Percentiles rank a stretch among this genome's conserved stretches.
These are phyloP conservation scores for Medicago lupulina DNA, from an alignment of 306 rosid species.

Conservation along the genomic window DNA sequence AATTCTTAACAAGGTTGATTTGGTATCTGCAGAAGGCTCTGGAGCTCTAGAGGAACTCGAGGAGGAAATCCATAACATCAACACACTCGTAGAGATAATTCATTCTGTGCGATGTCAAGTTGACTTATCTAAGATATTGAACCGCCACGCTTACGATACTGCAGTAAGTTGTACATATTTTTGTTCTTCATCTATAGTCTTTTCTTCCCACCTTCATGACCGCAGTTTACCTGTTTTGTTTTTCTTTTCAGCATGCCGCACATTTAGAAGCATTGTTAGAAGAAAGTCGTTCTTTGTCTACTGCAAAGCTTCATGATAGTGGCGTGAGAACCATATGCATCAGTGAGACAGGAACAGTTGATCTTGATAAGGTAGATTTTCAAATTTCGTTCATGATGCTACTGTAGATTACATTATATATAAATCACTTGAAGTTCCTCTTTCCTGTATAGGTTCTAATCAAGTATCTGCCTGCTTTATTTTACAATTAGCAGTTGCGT, in stretches of 20 bases:
- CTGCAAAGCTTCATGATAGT: constrained; percentile 72
- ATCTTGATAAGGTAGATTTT: constrained; percentile 79
- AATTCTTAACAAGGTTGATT: constrained; percentile 97
- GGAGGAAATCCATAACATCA: constrained; percentile 80
- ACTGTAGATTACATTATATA: constrained; percentile 4
- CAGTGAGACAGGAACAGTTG: constrained; percentile 54
- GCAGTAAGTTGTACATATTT: constrained; percentile 52
- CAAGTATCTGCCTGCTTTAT: constrained; percentile 21
- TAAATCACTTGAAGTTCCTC: constrained; percentile 21
- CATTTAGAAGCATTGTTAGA: constrained; percentile 76
- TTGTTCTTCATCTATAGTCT: constrained; percentile 14
- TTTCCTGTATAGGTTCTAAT: constrained; percentile 7
- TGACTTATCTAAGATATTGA: constrained; percentile 75
- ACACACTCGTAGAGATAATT: constrained; percentile 78
- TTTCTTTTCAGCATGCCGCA: constrained; percentile 62
- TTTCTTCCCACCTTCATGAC: constrained; percentile 22
- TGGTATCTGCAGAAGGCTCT: constrained; percentile 79
- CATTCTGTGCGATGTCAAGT: constrained; percentile 82
- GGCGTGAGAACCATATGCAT: constrained; percentile 90
- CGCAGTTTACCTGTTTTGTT: constrained; percentile 13
- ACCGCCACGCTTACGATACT: constrained; percentile 77
- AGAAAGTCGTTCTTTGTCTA: constrained; percentile 64
- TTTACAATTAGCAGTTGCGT: too few species aligned
- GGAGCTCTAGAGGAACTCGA: constrained; percentile 74
- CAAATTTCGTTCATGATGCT: constrained; percentile 28